Evolutionary conservation across 805 yeast species (phyloP).

Genomic region (Nematodospora valgi): DNA sequence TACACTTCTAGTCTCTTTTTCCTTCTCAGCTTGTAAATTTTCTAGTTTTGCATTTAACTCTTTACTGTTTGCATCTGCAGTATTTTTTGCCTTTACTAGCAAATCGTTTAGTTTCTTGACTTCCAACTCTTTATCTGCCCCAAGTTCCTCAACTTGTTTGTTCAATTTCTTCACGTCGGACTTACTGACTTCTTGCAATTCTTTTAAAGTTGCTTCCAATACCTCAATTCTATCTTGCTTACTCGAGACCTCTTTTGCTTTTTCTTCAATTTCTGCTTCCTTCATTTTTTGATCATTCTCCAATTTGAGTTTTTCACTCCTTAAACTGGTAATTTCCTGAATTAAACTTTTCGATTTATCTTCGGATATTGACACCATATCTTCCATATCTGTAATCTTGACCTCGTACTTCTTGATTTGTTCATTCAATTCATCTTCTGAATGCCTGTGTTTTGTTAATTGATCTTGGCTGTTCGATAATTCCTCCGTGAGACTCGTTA

Average conservation of each 20-base stretch:
- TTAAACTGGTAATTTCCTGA: constrained; percentile 1
- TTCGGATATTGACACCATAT: constrained; percentile 3
- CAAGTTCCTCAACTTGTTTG: constrained; percentile 13
- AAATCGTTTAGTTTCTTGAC: constrained; percentile 6
- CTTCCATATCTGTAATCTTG: constrained; percentile 3
- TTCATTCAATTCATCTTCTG: constrained; percentile 3
- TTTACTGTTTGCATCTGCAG: no score
- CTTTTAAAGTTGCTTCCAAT: constrained; percentile 2
- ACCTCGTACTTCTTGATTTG: not conserved
- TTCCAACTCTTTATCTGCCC: constrained; percentile 4
- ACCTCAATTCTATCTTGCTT: constrained; percentile 5
- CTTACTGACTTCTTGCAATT: constrained; percentile 1
- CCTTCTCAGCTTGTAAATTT: constrained; percentile 1
- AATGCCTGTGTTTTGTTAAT: not conserved
- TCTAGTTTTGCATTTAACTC: not conserved
- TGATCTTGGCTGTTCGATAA: not conserved
- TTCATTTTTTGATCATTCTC: not conserved
- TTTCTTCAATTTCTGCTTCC: not conserved
- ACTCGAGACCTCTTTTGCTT: not conserved
- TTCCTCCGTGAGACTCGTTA: not conserved
- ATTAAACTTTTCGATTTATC: constrained; percentile 3
- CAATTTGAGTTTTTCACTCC: not conserved
- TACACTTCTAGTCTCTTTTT: constrained; percentile 1
- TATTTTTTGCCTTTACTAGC: constrained; percentile 14
- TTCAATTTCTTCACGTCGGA: constrained; percentile 5